phyloP scores from a whole-genome alignment of 2,329 filamentous ascomycete species.

The Aspergillus fijiensis region DNA sequence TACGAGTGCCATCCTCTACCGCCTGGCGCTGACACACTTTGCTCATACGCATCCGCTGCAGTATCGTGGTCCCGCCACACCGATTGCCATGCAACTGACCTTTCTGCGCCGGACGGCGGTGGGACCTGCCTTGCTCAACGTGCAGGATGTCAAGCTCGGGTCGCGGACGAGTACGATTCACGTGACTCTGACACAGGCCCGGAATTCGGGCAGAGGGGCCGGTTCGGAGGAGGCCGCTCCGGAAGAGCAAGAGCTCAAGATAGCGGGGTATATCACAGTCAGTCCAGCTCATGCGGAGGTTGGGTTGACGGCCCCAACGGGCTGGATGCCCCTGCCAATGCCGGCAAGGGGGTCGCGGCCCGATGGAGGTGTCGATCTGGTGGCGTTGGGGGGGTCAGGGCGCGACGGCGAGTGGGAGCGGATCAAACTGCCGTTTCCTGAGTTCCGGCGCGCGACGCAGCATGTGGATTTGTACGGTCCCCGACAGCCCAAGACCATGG shows the following conservation, averaged over 20 bases:
- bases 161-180: constrained; percentile 64
- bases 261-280: constrained; percentile 65
- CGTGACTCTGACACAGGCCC: constrained; percentile 52
- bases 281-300: constrained; percentile 60
- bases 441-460: constrained; percentile 49
- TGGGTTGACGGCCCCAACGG: constrained; percentile 57
- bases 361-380: constrained; percentile 27
- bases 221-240: constrained; percentile 25
- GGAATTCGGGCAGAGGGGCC: constrained; percentile 25
- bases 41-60: constrained; percentile 57
- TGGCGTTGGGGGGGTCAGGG: constrained; percentile 21
- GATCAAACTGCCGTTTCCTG: constrained; percentile 27
- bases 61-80: constrained; percentile 51
- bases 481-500: constrained; percentile 21
- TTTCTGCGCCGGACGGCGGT: constrained; percentile 64
- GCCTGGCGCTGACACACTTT: constrained; percentile 61
- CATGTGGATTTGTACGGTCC: constrained; percentile 52
- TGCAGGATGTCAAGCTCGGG: constrained; percentile 65
- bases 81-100: constrained; percentile 63
- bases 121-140: constrained; percentile 57
- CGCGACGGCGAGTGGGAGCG: constrained; percentile 29
- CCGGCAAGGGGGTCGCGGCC: constrained; percentile 42
- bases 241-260: constrained; percentile 54
- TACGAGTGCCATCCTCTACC: constrained; percentile 62
- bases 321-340: constrained; percentile 53